Conservation (phyloP, 1,139 yeast genomes). For the Nakaseomyces glabratus region DNA sequence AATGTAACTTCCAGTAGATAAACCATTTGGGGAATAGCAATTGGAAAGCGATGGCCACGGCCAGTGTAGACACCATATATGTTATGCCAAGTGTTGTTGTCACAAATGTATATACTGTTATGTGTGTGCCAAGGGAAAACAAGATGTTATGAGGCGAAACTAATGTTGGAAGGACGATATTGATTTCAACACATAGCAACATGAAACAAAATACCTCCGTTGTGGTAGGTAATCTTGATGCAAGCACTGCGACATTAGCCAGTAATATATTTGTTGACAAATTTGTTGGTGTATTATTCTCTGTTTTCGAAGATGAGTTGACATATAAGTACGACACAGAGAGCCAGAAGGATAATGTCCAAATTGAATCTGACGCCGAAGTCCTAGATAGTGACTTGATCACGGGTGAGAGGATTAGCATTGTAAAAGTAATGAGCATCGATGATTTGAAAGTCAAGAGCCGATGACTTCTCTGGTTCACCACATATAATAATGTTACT, state of each 20-base stretch:
- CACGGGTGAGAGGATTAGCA: conserved; percentile 79
- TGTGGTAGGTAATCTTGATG: conserved; percentile 70
- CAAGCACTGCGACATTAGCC: conserved; percentile 81
- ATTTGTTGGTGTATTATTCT: conserved; percentile 37
- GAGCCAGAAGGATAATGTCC: conserved; percentile 83
- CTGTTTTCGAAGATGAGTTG: conserved; percentile 7
- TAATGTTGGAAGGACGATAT: conserved; percentile 26
- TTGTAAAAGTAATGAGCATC: conserved; percentile 54
- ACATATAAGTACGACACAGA: conserved; percentile 51
- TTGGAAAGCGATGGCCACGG: conserved; percentile 17
- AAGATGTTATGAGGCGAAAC: conserved; percentile 9
- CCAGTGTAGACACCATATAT: conserved; percentile 17
- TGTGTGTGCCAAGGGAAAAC: conserved; percentile 14
- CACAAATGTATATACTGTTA: conserved; percentile 23
- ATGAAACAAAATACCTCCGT: conserved; percentile 69
- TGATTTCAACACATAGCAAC: conserved; percentile 26
- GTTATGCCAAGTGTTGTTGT: conserved; percentile 19
- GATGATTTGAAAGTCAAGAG: conserved; percentile 45
- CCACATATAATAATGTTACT: conserved; percentile 1
- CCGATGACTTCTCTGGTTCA: neutral
- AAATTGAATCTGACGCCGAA: conserved; percentile 87
- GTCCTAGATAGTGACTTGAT: conserved; percentile 80
- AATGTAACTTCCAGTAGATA: conserved; percentile 27
- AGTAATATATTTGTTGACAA: conserved; percentile 75
- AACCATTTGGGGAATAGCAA: conserved; percentile 24